Evolutionary conservation across 164 flowering plant genomes (phyloP).

Genomic region (Cinnamomum chago): DNA sequence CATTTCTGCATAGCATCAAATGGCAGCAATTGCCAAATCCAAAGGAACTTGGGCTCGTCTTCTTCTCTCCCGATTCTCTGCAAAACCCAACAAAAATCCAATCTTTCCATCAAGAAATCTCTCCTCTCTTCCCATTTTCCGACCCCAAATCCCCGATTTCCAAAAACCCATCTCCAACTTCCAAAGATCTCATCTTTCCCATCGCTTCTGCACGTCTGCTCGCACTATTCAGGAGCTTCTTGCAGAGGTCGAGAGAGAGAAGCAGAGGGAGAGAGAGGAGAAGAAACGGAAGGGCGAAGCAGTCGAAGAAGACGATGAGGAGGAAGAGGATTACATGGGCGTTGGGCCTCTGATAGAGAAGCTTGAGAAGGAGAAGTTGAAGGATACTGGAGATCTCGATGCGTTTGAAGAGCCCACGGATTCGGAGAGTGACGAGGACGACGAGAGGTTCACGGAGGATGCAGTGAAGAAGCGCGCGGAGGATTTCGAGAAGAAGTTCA

Average conservation of each 20-base stretch:
- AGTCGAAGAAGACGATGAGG: constrained; percentile 41
- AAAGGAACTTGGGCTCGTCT: constrained; percentile 28
- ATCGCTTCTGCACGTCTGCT: constrained; percentile 7
- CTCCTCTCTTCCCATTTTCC: constrained; percentile 15
- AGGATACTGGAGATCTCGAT: constrained; percentile 18
- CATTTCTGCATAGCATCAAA: not conserved
- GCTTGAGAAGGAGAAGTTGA: constrained; percentile 50
- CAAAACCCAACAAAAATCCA: constrained; percentile 11
- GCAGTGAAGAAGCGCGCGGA: constrained; percentile 28
- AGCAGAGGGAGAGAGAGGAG: constrained; percentile 46
- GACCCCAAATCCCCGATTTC: constrained; percentile 3
- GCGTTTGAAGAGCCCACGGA: constrained; percentile 52
- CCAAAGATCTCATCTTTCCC: not conserved
- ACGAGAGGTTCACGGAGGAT: constrained; percentile 42
- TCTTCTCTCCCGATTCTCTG: constrained; percentile 18
- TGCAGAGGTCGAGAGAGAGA: constrained; percentile 48
- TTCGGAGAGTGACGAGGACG: constrained; percentile 54
- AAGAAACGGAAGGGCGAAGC: constrained; percentile 42
- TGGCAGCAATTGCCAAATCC: constrained; percentile 13
- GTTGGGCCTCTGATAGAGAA: constrained; percentile 60
- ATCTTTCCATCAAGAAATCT: constrained; percentile 18
- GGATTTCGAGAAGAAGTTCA: constrained; percentile 47
- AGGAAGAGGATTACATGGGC: constrained; percentile 70
- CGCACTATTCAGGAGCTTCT: constrained; percentile 35
- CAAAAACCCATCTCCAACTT: not conserved